Evolutionary conservation across 2,329 filamentous ascomycete genomes (phyloP).

Genomic region (Fusarium virguliforme): DNA sequence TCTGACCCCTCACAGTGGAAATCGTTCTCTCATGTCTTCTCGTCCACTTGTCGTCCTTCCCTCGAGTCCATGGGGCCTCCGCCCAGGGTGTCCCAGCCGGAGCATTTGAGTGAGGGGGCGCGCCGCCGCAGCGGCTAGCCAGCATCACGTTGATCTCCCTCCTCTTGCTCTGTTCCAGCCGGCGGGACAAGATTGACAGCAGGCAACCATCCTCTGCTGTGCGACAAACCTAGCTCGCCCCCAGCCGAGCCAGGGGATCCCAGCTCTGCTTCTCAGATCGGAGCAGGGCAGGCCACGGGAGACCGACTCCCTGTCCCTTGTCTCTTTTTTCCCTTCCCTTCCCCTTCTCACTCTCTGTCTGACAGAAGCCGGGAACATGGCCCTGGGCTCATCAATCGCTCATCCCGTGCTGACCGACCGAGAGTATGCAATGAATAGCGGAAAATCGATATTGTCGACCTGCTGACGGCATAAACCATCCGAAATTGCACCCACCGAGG

Average conservation of each 20-base stretch:
- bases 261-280: conserved; percentile 24
- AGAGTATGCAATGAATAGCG: conserved; percentile 12
- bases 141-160: conserved; percentile 15
- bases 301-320: conserved; percentile 12
- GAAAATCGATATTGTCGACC: conserved; percentile 5
- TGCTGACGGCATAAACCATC: conserved; percentile 31
- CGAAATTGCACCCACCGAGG: conserved; percentile 32
- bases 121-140: conserved; percentile 11
- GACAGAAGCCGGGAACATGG: conserved; percentile 24
- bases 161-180: conserved; percentile 5
- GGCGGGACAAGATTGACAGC: conserved; percentile 12
- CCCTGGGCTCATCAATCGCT: conserved; percentile 1
- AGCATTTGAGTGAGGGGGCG: conserved; percentile 6
- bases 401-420: conserved; percentile 4
- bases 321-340: neutral
- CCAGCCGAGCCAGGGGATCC: conserved; percentile 17
- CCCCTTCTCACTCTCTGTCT: neutral
- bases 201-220: conserved; percentile 14
- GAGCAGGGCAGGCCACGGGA: conserved; percentile 38
- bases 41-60: conserved; percentile 13
- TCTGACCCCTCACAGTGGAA: conserved; percentile 3
- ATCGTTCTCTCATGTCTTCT: neutral
- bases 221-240: conserved; percentile 4
- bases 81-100: conserved; percentile 6
- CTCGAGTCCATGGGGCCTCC: conserved; percentile 7